phyloP scores from a whole-genome alignment of 345 rosid genomes.

The Passiflora organensis region DNA sequence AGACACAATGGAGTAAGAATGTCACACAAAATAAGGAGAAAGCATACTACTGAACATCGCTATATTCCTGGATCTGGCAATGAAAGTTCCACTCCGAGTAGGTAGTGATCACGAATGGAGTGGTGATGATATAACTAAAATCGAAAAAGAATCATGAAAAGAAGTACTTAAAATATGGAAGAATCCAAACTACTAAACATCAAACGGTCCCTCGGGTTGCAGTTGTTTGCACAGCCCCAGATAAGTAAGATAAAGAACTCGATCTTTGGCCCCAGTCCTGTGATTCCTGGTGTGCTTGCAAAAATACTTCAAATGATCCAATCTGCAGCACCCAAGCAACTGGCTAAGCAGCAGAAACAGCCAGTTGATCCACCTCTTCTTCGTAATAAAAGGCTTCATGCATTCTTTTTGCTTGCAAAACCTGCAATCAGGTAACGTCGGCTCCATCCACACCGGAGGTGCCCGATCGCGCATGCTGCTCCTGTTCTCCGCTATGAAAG shows the following conservation, averaged over 20 bases:
- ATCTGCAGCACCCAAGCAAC: slow-evolving; percentile 36
- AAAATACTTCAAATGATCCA: slow-evolving; percentile 31
- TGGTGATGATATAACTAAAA: no score
- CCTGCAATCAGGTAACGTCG: slow-evolving; percentile 23
- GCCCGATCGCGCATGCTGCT: slow-evolving; percentile 33
- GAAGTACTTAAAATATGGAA: no score
- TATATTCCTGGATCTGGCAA: no score
- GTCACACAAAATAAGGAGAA: no score
- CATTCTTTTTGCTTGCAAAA: slow-evolving; percentile 14
- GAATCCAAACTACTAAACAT: no score
- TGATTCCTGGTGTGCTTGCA: slow-evolving; percentile 42
- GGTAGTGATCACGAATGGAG: no score
- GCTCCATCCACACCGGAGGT: slow-evolving; percentile 27
- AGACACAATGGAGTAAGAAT: no score
- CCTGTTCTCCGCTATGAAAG: slow-evolving; percentile 17
- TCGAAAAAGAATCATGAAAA: no score
- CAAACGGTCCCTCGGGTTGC: slow-evolving; percentile 27
- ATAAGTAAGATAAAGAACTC: slow-evolving; percentile 37
- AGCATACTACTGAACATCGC: no score
- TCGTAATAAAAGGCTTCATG: slow-evolving; percentile 16
- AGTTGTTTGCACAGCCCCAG: slow-evolving; percentile 31
- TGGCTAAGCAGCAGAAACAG: slow-evolving; percentile 33
- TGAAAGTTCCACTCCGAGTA: no score
- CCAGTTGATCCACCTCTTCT: slow-evolving; percentile 36
- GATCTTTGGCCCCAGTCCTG: slow-evolving; percentile 40